Percentiles rank a stretch among this genome's conserved stretches.
phyloP scores from a whole-genome alignment of 2,329 filamentous ascomycete genomes.

The Xylariaceae sp. region DNA sequence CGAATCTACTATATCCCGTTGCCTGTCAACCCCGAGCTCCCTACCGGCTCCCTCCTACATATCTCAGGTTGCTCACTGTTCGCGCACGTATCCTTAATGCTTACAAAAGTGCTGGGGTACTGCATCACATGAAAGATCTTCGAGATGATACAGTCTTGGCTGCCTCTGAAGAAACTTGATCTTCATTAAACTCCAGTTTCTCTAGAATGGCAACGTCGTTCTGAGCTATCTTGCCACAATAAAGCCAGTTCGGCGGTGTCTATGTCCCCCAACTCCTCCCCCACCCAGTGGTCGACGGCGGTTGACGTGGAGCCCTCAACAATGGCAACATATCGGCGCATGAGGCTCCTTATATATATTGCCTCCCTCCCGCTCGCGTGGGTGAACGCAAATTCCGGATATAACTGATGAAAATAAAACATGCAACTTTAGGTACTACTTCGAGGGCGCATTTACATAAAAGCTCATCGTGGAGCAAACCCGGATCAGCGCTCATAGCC shows the following conservation, averaged over 20 bases:
- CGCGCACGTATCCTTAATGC: not conserved
- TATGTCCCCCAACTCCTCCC: slow-evolving; percentile 11
- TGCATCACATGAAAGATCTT: slow-evolving; percentile 21
- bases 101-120: slow-evolving; percentile 9
- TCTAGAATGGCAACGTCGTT: slow-evolving; percentile 13
- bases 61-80: not conserved
- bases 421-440: not conserved
- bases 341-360: slow-evolving; percentile 14
- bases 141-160: slow-evolving; percentile 12
- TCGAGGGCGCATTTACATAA: slow-evolving; percentile 11
- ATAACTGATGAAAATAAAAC: slow-evolving; percentile 13
- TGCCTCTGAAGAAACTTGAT: slow-evolving; percentile 20
- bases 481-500: slow-evolving; percentile 14
- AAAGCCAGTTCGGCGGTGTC: slow-evolving; percentile 7
- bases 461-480: slow-evolving; percentile 17
- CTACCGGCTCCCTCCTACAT: not conserved
- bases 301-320: slow-evolving; percentile 15
- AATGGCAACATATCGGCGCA: slow-evolving; percentile 17
- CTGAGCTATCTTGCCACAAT: slow-evolving; percentile 5
- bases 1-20: slow-evolving; percentile 2
- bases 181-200: slow-evolving; percentile 15
- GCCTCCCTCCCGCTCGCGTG: slow-evolving; percentile 10
- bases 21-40: not conserved
- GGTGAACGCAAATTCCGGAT: slow-evolving; percentile 18
- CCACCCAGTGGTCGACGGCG: slow-evolving; percentile 13